These are phyloP conservation scores for Leishmania mexicana DNA, from an alignment of 208 protist genomes.

Conservation along the genomic window DNA sequence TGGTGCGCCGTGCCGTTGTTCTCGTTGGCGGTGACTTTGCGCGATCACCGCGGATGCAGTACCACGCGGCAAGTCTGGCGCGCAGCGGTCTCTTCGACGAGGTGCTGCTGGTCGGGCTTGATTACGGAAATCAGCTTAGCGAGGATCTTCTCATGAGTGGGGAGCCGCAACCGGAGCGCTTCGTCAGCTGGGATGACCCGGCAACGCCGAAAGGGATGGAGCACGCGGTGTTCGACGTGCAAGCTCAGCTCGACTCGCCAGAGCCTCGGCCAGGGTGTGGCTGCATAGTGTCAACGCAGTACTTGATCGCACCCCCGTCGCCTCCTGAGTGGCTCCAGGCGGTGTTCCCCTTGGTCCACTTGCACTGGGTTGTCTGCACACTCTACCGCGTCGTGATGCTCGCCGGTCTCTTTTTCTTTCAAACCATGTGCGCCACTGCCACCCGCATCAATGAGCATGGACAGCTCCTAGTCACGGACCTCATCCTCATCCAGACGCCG, in stretches of 20 bases:
- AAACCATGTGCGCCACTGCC: conserved; percentile 50
- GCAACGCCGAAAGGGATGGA: conserved; percentile 8
- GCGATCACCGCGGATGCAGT: conserved; percentile 91
- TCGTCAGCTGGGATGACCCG: conserved; percentile 21
- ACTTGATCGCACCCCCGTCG: conserved; percentile 37
- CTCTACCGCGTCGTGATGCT: conserved; percentile 54
- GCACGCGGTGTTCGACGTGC: conserved; percentile 16
- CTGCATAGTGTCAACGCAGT: conserved; percentile 34
- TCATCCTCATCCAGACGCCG: conserved; percentile 82
- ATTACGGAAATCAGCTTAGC: conserved; percentile 73
- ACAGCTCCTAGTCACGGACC: conserved; percentile 63
- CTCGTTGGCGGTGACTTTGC: conserved; percentile 92
- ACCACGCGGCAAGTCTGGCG: conserved; percentile 83
- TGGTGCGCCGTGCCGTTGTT: conserved; percentile 76
- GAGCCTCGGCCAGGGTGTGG: conserved; percentile 24
- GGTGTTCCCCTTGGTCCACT: conserved; percentile 43
- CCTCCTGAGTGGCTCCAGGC: conserved; percentile 66
- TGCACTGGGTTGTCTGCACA: conserved; percentile 68
- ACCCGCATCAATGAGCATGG: conserved; percentile 76
- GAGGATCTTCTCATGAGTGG: conserved; percentile 56
- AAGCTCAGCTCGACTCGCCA: conserved; percentile 18
- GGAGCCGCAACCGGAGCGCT: conserved; percentile 33
- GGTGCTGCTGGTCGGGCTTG: conserved; percentile 73
- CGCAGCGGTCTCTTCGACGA: conserved; percentile 73
- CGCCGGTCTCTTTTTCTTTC: conserved; percentile 43